Evolutionary conservation across 306 rosid genomes (phyloP).

Genomic region (Neltuma alba): DNA sequence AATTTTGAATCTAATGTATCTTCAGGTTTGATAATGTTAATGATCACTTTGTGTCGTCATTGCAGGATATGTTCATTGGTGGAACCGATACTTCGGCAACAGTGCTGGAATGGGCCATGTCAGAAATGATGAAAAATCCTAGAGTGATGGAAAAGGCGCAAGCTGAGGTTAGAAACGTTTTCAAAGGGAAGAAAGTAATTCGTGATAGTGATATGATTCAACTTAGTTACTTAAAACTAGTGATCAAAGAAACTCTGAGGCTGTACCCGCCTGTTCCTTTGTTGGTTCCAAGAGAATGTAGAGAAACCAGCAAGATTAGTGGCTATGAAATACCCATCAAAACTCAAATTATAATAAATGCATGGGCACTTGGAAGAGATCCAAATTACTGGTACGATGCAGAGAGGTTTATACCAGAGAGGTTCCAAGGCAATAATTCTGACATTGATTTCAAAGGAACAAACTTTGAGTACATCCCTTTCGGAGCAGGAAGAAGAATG

Average conservation of each 20-base stretch:
- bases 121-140: background rate
- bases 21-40: too few species aligned
- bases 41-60: background rate
- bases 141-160: background rate
- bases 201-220: background rate
- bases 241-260: background rate
- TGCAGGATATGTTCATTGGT: background rate
- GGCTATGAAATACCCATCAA: conserved; percentile 6
- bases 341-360: background rate
- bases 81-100: background rate
- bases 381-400: background rate
- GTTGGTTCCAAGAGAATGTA: background rate
- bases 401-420: conserved; percentile 5
- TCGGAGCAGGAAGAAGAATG: background rate
- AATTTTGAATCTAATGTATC: too few species aligned
- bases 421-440: background rate
- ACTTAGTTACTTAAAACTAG: background rate
- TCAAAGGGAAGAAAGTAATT: background rate
- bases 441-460: background rate
- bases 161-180: background rate
- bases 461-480: conserved; percentile 13
- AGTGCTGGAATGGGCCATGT: background rate
- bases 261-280: background rate
- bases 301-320: background rate
- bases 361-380: conserved; percentile 9